These are phyloP conservation scores for Chaetomiaceae sp. DNA, from an alignment of 2,329 filamentous ascomycete genomes.

Conservation along the genomic window DNA sequence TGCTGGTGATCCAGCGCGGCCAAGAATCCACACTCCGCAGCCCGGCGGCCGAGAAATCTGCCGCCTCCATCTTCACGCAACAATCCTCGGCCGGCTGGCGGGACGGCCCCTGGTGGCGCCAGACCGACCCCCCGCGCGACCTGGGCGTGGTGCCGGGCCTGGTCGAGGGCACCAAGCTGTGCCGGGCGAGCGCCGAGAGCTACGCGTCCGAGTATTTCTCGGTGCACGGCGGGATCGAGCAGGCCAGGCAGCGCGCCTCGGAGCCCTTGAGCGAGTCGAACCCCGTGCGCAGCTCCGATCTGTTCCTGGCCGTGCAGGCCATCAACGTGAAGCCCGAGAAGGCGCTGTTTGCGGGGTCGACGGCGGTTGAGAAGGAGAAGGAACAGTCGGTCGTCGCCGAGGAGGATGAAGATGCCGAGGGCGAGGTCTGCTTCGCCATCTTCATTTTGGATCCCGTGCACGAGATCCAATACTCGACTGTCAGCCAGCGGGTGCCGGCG, in stretches of 20 bases:
- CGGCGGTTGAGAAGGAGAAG: conserved; percentile 51
- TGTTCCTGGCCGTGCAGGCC: conserved; percentile 94
- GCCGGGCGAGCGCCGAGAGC: conserved; percentile 79
- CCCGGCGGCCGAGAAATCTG: conserved; percentile 26
- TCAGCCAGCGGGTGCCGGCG: conserved; percentile 78
- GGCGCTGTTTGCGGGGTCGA: conserved; percentile 61
- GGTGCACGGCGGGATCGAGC: conserved; percentile 70
- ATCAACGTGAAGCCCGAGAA: conserved; percentile 48
- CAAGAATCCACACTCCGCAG: conserved; percentile 71
- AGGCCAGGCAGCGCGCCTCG: conserved; percentile 72
- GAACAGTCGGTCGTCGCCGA: conserved; percentile 49
- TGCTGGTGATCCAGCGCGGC: conserved; percentile 90
- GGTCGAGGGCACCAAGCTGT: conserved; percentile 84
- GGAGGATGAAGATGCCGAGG: conserved; percentile 49
- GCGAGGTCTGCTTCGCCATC: conserved; percentile 67
- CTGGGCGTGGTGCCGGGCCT: conserved; percentile 76
- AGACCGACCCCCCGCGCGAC: conserved; percentile 62
- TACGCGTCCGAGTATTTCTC: conserved; percentile 84
- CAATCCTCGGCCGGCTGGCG: conserved; percentile 69
- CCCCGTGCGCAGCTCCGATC: conserved; percentile 85
- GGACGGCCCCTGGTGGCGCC: conserved; percentile 95
- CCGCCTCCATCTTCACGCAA: conserved; percentile 35
- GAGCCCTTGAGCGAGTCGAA: conserved; percentile 78
- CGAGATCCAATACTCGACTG: conserved; percentile 75
- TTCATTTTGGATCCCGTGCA: conserved; percentile 87